phyloP scores from a whole-genome alignment of 805 yeast genomes.

The Kluyveromyces aestuarii region DNA sequence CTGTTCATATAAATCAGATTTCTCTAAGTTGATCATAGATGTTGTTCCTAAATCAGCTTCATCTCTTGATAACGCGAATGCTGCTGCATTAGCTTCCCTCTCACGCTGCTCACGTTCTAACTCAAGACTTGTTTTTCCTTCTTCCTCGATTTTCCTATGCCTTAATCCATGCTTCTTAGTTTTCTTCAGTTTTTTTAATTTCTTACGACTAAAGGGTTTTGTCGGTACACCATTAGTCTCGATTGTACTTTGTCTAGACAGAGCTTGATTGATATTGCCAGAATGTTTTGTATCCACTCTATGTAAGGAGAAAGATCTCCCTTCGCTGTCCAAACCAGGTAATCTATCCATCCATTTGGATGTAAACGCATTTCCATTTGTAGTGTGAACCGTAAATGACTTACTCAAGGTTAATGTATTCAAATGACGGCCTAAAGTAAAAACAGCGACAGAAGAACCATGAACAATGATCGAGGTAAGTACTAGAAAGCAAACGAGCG shows the following conservation, averaged over 20 bases:
- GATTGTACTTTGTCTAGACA: slow-evolving; percentile 33
- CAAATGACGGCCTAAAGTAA: slow-evolving; percentile 71
- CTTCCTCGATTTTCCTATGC: slow-evolving; percentile 15
- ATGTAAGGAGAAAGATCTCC: slow-evolving; percentile 73
- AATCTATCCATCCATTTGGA: slow-evolving; percentile 78
- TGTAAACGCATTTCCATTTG: slow-evolving; percentile 43
- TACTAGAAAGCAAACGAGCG: slow-evolving; percentile 70
- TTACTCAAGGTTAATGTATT: slow-evolving; percentile 89
- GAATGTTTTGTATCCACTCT: slow-evolving; percentile 64
- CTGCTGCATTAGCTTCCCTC: slow-evolving; percentile 35
- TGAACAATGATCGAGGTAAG: slow-evolving; percentile 79
- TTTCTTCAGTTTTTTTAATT: slow-evolving; percentile 35
- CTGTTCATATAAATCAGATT: background rate
- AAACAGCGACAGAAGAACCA: slow-evolving; percentile 79
- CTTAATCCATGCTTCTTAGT: slow-evolving; percentile 24
- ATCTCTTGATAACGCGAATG: slow-evolving; percentile 32
- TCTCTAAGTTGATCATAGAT: background rate
- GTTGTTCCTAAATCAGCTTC: slow-evolving; percentile 7
- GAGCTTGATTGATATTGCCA: background rate
- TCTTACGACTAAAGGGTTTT: slow-evolving; percentile 70
- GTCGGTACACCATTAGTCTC: slow-evolving; percentile 59
- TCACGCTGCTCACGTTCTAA: slow-evolving; percentile 33
- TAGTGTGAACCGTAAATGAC: slow-evolving; percentile 69
- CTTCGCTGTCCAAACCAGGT: slow-evolving; percentile 59
- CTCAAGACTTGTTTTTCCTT: slow-evolving; percentile 23